Base-by-base conservation (phyloP, 345 rosid genomes). In the Euphorbia pulcherrima region DNA sequence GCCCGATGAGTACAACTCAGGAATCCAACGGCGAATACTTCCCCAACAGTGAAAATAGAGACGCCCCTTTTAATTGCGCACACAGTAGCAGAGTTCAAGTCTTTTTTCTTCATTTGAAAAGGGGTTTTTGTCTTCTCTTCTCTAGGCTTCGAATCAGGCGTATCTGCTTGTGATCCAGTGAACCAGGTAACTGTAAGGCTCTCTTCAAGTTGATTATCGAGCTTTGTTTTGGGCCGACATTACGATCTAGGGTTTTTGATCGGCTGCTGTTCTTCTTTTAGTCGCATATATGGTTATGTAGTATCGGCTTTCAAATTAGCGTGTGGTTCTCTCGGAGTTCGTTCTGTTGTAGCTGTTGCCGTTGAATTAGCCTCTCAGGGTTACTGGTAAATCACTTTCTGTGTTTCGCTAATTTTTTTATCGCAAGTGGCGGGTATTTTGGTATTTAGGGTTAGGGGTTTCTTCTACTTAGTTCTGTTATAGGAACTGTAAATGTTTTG, bases 11-110 rank as follows among this genome's bases (percentile, higher is more conserved):
- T 60, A 14, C 0, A 2, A 13, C 24, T 2, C 1, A 10, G 2
- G 28, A 20, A 63, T 68, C 62, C 57, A 62, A 76, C 75, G 78
- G 78, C 41, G 39, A 5, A 17, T 27, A 60, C 61, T 8, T 40
- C 13, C 56, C 52, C 24, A 46, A 24, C 47, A n/a, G 10, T 40
- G 58, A 52, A 28, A 14, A n/a, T 58, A 29, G 40, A 6, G 21
- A 10, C 40, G 6, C 56, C 41, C 41, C 20, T 21, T 53, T 41
- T 24, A 12, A 3, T 8, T 5, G 62, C 21, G 17, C 23, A 70
- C 62, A 37, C 41, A 62, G 50, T 12, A 47, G 39, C 50, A 0
- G 0, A 51, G 55, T 18, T 13, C 8, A 21, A 23, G 23, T 13
- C 40, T 20, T 35, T 26, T 21, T 13, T 14, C 21, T 65, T 51